phyloP scores from a whole-genome alignment of 352 stramenopile species.

The Phytophthora hibernalis region DNA sequence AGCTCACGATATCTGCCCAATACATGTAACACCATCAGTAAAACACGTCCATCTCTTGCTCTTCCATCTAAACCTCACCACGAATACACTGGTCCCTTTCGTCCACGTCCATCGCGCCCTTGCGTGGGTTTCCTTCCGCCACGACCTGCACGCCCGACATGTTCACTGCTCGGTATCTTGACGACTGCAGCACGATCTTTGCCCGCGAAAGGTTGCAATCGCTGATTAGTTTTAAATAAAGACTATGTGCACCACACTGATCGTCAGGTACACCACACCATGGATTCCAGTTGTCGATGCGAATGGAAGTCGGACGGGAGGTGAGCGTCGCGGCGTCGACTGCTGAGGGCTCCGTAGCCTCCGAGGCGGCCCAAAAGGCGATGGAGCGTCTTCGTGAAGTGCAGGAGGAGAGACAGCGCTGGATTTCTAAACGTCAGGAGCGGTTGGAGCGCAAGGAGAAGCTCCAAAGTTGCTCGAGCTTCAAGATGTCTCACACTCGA shows the following conservation, averaged over 20 bases:
- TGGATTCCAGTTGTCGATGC: constrained; percentile 4
- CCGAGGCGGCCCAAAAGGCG: constrained; percentile 16
- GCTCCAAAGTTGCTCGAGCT: constrained; percentile 40
- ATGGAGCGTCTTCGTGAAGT: constrained; percentile 30
- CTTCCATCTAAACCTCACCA: constrained; percentile 32
- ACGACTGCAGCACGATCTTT: constrained; percentile 26
- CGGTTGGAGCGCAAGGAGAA: constrained; percentile 32
- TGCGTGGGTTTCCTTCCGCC: constrained; percentile 70
- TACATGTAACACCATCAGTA: not conserved
- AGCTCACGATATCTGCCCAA: constrained; percentile 86
- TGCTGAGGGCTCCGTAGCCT: constrained; percentile 6
- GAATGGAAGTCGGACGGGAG: constrained; percentile 18
- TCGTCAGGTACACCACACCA: constrained; percentile 11
- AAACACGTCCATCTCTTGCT: not conserved
- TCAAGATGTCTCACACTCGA: constrained; percentile 18
- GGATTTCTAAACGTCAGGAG: constrained; percentile 38
- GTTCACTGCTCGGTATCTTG: constrained; percentile 7
- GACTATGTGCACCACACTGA: constrained; percentile 1
- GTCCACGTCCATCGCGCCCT: constrained; percentile 82
- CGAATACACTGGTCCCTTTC: constrained; percentile 86
- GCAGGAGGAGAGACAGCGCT: constrained; percentile 22
- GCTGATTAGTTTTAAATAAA: constrained; percentile 27
- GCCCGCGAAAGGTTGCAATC: constrained; percentile 35
- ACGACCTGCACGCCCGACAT: constrained; percentile 85
- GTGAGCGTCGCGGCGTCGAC: constrained; percentile 10